Evolutionary conservation across 2,329 filamentous ascomycete genomes (phyloP).

Genomic region (Pseudocercospora fijiensis): DNA sequence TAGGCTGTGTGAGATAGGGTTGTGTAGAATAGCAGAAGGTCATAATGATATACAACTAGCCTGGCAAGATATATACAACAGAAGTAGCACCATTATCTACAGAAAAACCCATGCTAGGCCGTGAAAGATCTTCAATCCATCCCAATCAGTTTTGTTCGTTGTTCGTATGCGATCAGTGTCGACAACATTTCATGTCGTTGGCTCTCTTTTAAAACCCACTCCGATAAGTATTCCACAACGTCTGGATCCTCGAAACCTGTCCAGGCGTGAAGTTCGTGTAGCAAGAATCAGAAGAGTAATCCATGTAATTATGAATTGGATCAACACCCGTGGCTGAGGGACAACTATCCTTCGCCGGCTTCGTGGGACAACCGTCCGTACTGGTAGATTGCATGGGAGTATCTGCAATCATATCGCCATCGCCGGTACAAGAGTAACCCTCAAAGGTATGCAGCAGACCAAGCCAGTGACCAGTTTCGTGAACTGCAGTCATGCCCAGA

Average conservation of each 20-base stretch:
- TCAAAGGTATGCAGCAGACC: slow-evolving; percentile 51
- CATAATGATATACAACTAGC: slow-evolving; percentile 9
- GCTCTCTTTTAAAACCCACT: slow-evolving; percentile 28
- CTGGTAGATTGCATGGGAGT: slow-evolving; percentile 44
- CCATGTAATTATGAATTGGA: slow-evolving; percentile 61
- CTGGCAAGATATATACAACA: slow-evolving; percentile 8
- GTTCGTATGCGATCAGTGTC: too few relatives aligned
- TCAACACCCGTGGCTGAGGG: slow-evolving; percentile 49
- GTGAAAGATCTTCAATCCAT: background rate
- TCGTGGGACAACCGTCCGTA: slow-evolving; percentile 57
- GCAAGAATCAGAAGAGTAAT: slow-evolving; percentile 58
- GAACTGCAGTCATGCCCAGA: slow-evolving; percentile 48
- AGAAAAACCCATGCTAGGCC: background rate
- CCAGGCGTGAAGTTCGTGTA: slow-evolving; percentile 54
- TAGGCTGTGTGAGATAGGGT: background rate
- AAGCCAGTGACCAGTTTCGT: slow-evolving; percentile 52
- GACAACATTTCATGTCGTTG: too few relatives aligned
- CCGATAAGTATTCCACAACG: slow-evolving; percentile 51
- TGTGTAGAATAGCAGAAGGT: background rate
- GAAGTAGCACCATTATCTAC: slow-evolving; percentile 1
- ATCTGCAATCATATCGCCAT: slow-evolving; percentile 48
- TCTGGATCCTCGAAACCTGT: slow-evolving; percentile 53
- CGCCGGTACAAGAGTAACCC: slow-evolving; percentile 46
- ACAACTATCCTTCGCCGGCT: slow-evolving; percentile 53
- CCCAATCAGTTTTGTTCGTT: background rate